Conservation (phyloP, 176 grass and related monocot species). For the Thalia dealbata region DNA sequence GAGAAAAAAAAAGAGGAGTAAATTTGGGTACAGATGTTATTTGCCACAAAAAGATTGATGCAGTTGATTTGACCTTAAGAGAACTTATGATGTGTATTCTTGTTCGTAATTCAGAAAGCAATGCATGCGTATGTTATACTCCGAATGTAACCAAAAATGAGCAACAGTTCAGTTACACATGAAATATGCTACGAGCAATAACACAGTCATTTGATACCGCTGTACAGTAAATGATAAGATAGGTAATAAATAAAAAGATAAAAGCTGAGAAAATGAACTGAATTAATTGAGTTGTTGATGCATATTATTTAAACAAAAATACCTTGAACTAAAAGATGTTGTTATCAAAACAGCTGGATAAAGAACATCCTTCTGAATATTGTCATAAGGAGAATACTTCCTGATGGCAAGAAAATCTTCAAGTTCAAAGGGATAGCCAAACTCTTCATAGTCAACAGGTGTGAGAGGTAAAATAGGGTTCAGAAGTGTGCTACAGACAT, state of each 20-base stretch:
- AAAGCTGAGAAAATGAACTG: background rate
- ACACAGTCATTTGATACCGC: too few species aligned
- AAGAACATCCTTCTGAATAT: conserved; percentile 72
- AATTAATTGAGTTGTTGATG: background rate
- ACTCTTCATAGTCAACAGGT: conserved; percentile 90
- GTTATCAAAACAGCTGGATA: conserved; percentile 90
- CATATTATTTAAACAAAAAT: background rate
- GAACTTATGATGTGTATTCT: too few species aligned
- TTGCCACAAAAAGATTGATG: too few species aligned
- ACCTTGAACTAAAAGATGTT: conserved; percentile 86
- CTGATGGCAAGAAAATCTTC: conserved; percentile 88
- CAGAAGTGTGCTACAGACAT: conserved; percentile 85
- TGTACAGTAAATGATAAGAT: background rate
- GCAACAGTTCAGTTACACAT: too few species aligned
- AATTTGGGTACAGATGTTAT: too few species aligned
- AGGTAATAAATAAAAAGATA: background rate
- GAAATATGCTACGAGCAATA: too few species aligned
- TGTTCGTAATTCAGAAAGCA: too few species aligned
- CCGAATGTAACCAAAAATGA: too few species aligned
- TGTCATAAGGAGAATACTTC: conserved; percentile 92
- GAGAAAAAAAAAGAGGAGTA: too few species aligned
- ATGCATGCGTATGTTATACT: too few species aligned
- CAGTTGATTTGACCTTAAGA: too few species aligned
- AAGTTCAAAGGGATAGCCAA: conserved; percentile 73
- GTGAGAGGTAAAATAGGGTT: conserved; percentile 84